Evolutionary conservation across 441 rosid genomes (phyloP), one percentile per base, ranked within the genome.

Genomic region (Syzygium syzygioides): DNA sequence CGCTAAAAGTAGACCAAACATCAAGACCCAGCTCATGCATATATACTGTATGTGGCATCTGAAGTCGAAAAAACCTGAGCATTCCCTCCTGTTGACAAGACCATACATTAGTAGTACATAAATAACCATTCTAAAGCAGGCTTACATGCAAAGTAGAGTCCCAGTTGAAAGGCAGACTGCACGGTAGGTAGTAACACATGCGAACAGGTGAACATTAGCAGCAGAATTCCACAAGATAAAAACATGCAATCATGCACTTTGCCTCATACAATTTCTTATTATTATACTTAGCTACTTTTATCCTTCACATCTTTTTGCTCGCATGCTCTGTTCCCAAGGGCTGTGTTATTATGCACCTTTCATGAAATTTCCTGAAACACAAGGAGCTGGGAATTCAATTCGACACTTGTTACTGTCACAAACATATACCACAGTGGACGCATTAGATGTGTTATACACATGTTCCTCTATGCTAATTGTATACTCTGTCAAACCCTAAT

Each of bases 1-100:
- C 48, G 97, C 95, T 86, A 97, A 92, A 90, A 95, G 91, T 71
- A 97, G 94, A 59, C 99, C 97, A 66, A 97, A 95, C 92, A 97
- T 89, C 88, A 94, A 94, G 90, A 96, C 88, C 98, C 99, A 98
- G 92, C 99, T 96, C 91, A 97, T 89, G 90, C 99, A 98, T 89
- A 96, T 92, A 88, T 97, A 96, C 86, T 96, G 99, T 89, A 96
- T 92, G 91, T 97, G 99, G 93, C 99, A 98, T 80, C 96, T 91
- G 91, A 98, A 96, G 91, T 98, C 96, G 52, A 98, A 96, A 93
- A 96, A 95, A 57, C 98, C 92, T 18, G 90, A 90, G 92, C 99
- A 98, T 92, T 96, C 95, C 91, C 91, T 91, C 90, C 99, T 96
- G 95, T 88, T 83, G 32, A 88, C 59, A 37, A 89, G 54, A 88